Conservation (phyloP, 2,329 filamentous ascomycete species). For the Apiospora rasikravindrae region DNA sequence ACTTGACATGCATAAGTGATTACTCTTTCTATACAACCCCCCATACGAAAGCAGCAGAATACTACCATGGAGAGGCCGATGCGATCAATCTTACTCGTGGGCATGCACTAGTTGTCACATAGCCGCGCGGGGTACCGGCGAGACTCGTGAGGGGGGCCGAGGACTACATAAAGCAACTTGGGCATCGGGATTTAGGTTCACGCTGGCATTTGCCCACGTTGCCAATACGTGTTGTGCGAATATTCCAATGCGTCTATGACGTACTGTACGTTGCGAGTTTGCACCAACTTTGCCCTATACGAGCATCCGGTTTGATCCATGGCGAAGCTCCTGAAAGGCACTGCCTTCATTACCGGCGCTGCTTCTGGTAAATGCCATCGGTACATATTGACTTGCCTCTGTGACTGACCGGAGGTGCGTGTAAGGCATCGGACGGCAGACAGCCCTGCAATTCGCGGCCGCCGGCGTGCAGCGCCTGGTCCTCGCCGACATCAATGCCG, state of each 20-base stretch:
- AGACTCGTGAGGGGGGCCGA: neutral
- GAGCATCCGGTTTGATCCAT: conserved; percentile 30
- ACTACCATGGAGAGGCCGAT: neutral
- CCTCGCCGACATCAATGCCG: conserved; percentile 50
- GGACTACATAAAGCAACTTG: neutral
- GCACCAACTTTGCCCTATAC: too few species aligned
- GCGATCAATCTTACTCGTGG: neutral
- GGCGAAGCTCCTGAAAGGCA: conserved; percentile 47
- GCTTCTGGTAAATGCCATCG: conserved; percentile 45
- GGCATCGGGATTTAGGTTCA: neutral
- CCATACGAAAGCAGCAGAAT: neutral
- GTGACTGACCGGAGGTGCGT: conserved; percentile 21
- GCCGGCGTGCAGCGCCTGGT: conserved; percentile 54
- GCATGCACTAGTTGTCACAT: neutral
- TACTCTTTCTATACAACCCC: neutral
- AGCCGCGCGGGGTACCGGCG: neutral
- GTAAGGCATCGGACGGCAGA: conserved; percentile 54
- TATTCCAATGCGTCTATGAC: neutral
- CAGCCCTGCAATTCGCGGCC: conserved; percentile 52
- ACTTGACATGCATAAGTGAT: neutral
- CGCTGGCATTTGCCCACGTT: neutral
- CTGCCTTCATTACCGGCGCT: conserved; percentile 55
- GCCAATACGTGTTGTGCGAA: neutral
- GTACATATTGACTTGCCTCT: neutral
- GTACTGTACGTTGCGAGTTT: too few species aligned